phyloP scores from a whole-genome alignment of 129 eudicot genomes.

The Pulicaria dysenterica region DNA sequence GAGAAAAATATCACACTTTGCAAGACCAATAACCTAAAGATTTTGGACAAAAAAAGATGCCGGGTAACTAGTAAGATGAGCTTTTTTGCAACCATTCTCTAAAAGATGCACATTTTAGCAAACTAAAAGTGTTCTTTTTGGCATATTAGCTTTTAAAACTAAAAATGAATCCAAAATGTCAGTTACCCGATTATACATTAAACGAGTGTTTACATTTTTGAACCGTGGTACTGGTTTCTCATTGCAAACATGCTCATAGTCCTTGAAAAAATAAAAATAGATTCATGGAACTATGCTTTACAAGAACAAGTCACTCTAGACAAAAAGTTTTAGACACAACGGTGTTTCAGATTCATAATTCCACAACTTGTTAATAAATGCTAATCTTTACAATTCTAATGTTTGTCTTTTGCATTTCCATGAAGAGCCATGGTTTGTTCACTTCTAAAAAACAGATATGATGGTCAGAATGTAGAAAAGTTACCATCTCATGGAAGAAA shows the following conservation, averaged over 20 bases:
- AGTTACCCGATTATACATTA: background rate
- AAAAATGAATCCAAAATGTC: background rate
- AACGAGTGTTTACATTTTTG: background rate
- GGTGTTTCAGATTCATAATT: background rate
- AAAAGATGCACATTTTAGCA: background rate
- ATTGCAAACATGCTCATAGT: background rate
- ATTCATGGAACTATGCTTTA: background rate
- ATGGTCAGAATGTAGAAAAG: background rate
- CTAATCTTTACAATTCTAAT: background rate
- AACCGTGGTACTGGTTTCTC: background rate
- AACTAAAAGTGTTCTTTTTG: background rate
- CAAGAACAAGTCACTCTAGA: background rate
- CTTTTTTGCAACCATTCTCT: background rate
- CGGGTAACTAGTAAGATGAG: background rate
- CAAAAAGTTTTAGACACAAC: background rate
- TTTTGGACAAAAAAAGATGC: constrained; percentile 1
- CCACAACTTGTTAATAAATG: background rate
- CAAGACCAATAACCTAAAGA: background rate
- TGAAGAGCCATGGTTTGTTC: background rate
- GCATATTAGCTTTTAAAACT: background rate
- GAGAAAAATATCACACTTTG: background rate
- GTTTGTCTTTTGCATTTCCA: background rate
- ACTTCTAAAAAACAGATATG: background rate
- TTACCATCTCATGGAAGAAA: background rate
- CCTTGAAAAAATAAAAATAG: background rate